Evolutionary conservation across 2,329 filamentous ascomycete genomes (phyloP), one percentile per base, ranked within the genome.

Genomic region (Metarhizium brunneum): DNA sequence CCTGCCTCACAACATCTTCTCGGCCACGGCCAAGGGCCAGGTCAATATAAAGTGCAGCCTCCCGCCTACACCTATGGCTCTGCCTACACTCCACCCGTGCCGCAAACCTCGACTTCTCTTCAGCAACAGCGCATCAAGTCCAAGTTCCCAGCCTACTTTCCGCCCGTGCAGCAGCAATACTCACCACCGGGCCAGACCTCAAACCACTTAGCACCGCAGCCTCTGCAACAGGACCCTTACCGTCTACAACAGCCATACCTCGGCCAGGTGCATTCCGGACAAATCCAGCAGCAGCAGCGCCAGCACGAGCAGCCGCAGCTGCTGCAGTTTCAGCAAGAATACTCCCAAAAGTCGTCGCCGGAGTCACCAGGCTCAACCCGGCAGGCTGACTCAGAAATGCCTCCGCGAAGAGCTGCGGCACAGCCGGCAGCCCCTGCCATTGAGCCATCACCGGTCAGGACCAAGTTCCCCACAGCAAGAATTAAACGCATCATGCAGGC

Each of bases 401-500:
- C 71, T 62, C 65, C 65, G 35, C 63, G 65, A 60, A 65, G 65
- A 60, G 47, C 48, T 30, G 64, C 64, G 43, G 62, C 62, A 50
- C 60, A 60, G 45, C 62, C 60, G 61, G 70, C 66, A 45, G 71
- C 65, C 47, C 66, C 71, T 35, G 68, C 70, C 47, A 72, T 82
- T 63, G 84, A 73, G 69, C 82, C 70, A 73, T 96, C 73, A 71
- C 79, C 90, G 47, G 90, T 99, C 64, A 89, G 84, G 71, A 97
- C 92, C 38, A 96, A 96, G 66, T 99, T 99, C 66, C 94, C 94
- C 1, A 95, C 95, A 36, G 94, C 94, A 14, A 83, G 94, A 59
- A 99, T 99, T 76, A 99, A 99, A 79, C 85, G 94, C 53, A 97
- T 99, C 66, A 97, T 99, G 94, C 94, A 99, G 73, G 92, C 92